These are phyloP conservation scores for Penicillium verrucosum DNA, from an alignment of 2,329 filamentous ascomycete genomes.

Conservation along the genomic window DNA sequence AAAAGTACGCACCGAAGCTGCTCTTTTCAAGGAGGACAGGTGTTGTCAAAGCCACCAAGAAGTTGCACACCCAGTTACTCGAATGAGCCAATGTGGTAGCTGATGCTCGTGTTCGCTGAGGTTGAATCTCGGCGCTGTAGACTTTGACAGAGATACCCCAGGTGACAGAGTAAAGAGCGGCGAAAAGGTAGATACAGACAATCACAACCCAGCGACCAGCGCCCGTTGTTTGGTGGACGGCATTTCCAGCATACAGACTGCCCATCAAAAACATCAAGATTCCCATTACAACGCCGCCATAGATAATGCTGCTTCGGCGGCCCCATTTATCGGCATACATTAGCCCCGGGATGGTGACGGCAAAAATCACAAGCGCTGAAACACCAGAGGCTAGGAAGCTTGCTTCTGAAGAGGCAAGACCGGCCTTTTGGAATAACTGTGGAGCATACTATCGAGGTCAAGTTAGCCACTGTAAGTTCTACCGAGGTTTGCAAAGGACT, in stretches of 20 bases:
- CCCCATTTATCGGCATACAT: conserved; percentile 58
- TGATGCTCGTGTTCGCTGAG: conserved; percentile 52
- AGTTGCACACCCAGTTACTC: conserved; percentile 50
- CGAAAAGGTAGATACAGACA: conserved; percentile 24
- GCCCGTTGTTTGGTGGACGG: conserved; percentile 27
- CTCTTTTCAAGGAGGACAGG: conserved; percentile 45
- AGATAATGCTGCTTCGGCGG: conserved; percentile 53
- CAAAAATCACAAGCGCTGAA: conserved; percentile 57
- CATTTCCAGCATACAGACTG: conserved; percentile 31
- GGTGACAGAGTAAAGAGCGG: conserved; percentile 32
- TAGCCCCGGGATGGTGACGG: conserved; percentile 56
- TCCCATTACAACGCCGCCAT: conserved; percentile 52
- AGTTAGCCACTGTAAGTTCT: neutral
- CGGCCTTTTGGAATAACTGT: conserved; percentile 58
- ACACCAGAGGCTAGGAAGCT: conserved; percentile 62
- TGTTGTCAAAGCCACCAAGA: conserved; percentile 45
- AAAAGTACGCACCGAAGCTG: conserved; percentile 47
- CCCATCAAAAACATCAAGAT: conserved; percentile 38
- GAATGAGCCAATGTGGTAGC: conserved; percentile 54
- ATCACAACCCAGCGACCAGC: conserved; percentile 31
- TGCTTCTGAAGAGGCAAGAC: conserved; percentile 52
- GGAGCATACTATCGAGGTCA: conserved; percentile 53
- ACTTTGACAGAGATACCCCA: conserved; percentile 58
- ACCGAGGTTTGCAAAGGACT: neutral
- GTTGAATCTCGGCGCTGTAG: conserved; percentile 59